Evolutionary conservation across 176 grass and related monocot species (phyloP).

Genomic region (Canna indica): DNA sequence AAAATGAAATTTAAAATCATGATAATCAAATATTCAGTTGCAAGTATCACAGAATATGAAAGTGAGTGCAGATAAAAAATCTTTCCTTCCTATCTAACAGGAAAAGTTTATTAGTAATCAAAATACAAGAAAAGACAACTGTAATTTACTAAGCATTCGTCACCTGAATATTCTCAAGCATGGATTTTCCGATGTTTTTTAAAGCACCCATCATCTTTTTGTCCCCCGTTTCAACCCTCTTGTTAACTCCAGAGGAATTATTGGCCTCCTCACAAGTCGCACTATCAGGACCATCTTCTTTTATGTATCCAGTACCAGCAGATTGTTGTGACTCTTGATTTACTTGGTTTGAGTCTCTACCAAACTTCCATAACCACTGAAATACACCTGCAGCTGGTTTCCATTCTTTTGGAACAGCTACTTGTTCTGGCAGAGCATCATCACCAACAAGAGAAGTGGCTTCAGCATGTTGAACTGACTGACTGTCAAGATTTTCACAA

Average conservation of each 20-base stretch:
- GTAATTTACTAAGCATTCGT: neutral
- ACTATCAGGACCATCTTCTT: conserved; percentile 14
- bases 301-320: neutral
- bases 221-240: conserved; percentile 34
- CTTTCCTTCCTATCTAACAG: too few relatives aligned
- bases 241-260: conserved; percentile 17
- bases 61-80: neutral
- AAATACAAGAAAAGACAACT: neutral
- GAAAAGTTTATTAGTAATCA: conserved; percentile 11
- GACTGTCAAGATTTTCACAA: conserved; percentile 20
- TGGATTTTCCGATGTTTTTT: conserved; percentile 64
- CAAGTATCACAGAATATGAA: neutral
- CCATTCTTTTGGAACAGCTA: neutral
- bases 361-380: conserved; percentile 13
- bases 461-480: conserved; percentile 31
- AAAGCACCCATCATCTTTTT: conserved; percentile 44
- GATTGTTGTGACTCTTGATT: neutral
- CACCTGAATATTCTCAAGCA: conserved; percentile 94
- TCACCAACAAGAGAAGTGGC: neutral
- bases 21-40: neutral
- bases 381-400: neutral
- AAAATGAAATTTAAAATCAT: neutral
- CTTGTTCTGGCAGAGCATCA: conserved; percentile 16
- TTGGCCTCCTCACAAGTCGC: neutral
- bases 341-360: neutral